phyloP scores from a whole-genome alignment of 1,139 yeast genomes.

The Debaryomyces sp. region DNA sequence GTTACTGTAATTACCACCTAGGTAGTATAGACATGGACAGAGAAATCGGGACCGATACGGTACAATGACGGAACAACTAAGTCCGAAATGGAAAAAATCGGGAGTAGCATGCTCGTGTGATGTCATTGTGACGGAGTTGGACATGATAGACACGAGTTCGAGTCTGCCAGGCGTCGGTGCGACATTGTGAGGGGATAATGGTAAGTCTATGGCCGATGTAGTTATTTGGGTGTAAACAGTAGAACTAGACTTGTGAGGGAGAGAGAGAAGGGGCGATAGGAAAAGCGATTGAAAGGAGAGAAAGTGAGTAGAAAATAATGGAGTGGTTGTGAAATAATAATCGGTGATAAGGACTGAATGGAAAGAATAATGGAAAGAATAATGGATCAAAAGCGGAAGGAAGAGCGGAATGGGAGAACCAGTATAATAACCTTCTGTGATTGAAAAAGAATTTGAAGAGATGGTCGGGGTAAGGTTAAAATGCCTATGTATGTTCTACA shows the following conservation, averaged over 20 bases:
- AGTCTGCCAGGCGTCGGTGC: background rate
- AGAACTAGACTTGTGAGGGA: background rate
- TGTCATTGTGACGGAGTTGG: background rate
- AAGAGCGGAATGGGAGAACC: background rate
- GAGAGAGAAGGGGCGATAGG: background rate
- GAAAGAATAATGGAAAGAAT: background rate
- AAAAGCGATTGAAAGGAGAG: background rate
- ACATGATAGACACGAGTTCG: background rate
- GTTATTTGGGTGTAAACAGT: background rate
- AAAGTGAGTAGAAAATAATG: background rate
- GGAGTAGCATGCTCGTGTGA: constrained; percentile 1
- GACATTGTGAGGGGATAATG: background rate
- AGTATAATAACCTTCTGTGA: background rate
- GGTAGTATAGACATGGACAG: background rate
- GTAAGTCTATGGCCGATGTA: background rate
- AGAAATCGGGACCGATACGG: background rate
- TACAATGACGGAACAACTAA: background rate
- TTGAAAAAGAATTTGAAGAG: background rate
- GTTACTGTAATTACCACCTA: background rate
- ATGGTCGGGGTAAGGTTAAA: background rate
- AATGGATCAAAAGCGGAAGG: background rate
- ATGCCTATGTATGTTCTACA: background rate
- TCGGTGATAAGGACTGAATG: background rate
- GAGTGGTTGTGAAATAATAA: background rate
- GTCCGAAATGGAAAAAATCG: constrained; percentile 1